Evolutionary conservation across 73 alveolate species (phyloP).

Genomic region (Paramecium biaurelia): DNA sequence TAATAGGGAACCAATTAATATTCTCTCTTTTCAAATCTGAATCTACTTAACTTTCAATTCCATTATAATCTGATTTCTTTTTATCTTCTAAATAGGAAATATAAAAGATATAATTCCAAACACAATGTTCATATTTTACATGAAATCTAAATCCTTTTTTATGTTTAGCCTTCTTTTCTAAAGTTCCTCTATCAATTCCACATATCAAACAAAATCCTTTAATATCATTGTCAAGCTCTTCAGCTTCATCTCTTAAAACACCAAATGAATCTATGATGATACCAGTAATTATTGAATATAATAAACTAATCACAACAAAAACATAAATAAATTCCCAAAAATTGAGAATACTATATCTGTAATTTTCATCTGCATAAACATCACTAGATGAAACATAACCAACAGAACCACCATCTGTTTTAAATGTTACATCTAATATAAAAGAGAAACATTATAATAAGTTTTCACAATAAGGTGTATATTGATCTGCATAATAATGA

Average conservation of each 20-base stretch:
- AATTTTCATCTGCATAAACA: not conserved
- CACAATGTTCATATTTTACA: slow-evolving; percentile 81
- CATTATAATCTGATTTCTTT: slow-evolving; percentile 92
- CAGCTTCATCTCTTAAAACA: slow-evolving; percentile 88
- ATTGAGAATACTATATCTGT: not conserved
- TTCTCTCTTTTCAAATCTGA: slow-evolving; percentile 67
- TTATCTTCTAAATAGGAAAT: slow-evolving; percentile 86
- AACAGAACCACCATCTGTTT: slow-evolving; percentile 84
- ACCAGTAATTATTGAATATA: slow-evolving; percentile 68
- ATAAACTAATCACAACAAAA: slow-evolving; percentile 52
- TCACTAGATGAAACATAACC: slow-evolving; percentile 43
- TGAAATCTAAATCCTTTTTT: slow-evolving; percentile 77
- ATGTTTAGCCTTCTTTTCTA: slow-evolving; percentile 31
- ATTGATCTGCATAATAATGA: slow-evolving; percentile 49
- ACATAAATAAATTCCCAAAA: slow-evolving; percentile 59
- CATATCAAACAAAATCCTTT: slow-evolving; percentile 93
- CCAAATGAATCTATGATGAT: slow-evolving; percentile 96
- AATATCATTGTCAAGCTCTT: slow-evolving; percentile 80
- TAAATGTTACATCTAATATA: slow-evolving; percentile 79
- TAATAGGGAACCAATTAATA: slow-evolving; percentile 14
- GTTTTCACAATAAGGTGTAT: slow-evolving; percentile 63
- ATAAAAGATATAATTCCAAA: slow-evolving; percentile 90
- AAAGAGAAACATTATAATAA: slow-evolving; percentile 70
- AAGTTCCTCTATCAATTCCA: slow-evolving; percentile 76
- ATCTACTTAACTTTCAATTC: slow-evolving; percentile 91